Evolutionary conservation across 1,139 yeast genomes (phyloP).

Genomic region (Yamadazyma epiphylla): DNA sequence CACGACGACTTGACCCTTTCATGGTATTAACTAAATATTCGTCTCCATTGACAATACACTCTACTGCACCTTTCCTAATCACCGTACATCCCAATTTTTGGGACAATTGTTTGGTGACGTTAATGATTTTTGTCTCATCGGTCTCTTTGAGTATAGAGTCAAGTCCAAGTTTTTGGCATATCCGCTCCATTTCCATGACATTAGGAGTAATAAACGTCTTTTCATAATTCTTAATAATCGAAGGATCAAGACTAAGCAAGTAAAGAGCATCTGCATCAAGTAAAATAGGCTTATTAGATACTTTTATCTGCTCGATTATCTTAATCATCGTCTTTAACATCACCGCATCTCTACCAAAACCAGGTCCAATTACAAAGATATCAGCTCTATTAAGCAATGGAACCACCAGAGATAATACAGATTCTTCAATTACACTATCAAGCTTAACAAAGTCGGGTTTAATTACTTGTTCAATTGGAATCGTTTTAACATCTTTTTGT

Average conservation of each 20-base stretch:
- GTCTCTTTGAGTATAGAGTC: slow-evolving; percentile 24
- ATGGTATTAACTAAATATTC: slow-evolving; percentile 33
- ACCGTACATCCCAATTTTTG: slow-evolving; percentile 56
- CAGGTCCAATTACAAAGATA: slow-evolving; percentile 88
- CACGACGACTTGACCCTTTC: slow-evolving; percentile 55
- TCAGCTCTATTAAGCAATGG: slow-evolving; percentile 64
- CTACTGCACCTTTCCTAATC: slow-evolving; percentile 68
- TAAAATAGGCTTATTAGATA: slow-evolving; percentile 58
- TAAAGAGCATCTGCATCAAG: slow-evolving; percentile 88
- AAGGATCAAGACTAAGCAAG: slow-evolving; percentile 55
- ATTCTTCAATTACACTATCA: slow-evolving; percentile 31
- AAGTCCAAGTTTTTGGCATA: slow-evolving; percentile 44
- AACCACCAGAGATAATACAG: slow-evolving; percentile 53
- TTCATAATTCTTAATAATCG: slow-evolving; percentile 44
- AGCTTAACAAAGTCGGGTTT: slow-evolving; percentile 15
- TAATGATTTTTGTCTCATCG: slow-evolving; percentile 16
- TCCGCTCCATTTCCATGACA: slow-evolving; percentile 74
- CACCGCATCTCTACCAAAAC: slow-evolving; percentile 76
- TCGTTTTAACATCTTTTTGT: not conserved
- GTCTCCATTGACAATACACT: slow-evolving; percentile 56
- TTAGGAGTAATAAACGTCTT: slow-evolving; percentile 83
- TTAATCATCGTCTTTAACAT: slow-evolving; percentile 60
- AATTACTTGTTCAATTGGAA: slow-evolving; percentile 20
- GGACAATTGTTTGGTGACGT: slow-evolving; percentile 46
- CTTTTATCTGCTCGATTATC: slow-evolving; percentile 55